These are phyloP conservation scores for Colletotrichum chrysophilum DNA, from an alignment of 2,329 filamentous ascomycete genomes.

Conservation along the genomic window DNA sequence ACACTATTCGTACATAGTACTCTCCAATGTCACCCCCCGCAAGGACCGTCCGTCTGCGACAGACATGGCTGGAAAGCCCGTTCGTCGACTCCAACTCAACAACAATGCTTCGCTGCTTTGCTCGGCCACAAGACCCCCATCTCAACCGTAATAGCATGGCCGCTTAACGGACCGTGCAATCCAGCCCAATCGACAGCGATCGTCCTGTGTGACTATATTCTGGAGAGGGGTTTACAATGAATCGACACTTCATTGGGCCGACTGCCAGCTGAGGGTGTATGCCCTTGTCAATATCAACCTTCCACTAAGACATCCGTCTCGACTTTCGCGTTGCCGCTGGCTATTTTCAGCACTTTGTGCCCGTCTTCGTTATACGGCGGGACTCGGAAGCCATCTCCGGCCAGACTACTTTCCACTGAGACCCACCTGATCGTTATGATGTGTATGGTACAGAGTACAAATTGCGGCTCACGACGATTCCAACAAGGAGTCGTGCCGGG, in stretches of 20 bases:
- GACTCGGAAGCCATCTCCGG: not conserved
- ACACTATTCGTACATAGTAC: not conserved
- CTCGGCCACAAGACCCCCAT: not conserved
- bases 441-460: not conserved
- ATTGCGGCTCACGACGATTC: not conserved
- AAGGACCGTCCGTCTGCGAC: constrained; percentile 7
- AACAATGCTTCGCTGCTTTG: not conserved
- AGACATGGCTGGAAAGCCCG: not conserved
- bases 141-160: not conserved
- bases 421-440: not conserved
- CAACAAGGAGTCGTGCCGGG: not conserved
- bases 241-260: not conserved
- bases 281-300: not conserved
- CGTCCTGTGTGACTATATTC: not conserved
- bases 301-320: not conserved
- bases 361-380: not conserved
- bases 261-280: not conserved
- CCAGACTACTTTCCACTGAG: not conserved
- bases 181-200: not conserved
- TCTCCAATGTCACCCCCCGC: not conserved
- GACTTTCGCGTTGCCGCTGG: not conserved
- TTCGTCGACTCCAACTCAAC: not conserved
- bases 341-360: not conserved
- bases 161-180: not conserved
- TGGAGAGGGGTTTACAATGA: not conserved